Evolutionary conservation across 2,329 filamentous ascomycete genomes (phyloP), one percentile per base, ranked within the genome.

Genomic region (Tolypocladium tundrense): DNA sequence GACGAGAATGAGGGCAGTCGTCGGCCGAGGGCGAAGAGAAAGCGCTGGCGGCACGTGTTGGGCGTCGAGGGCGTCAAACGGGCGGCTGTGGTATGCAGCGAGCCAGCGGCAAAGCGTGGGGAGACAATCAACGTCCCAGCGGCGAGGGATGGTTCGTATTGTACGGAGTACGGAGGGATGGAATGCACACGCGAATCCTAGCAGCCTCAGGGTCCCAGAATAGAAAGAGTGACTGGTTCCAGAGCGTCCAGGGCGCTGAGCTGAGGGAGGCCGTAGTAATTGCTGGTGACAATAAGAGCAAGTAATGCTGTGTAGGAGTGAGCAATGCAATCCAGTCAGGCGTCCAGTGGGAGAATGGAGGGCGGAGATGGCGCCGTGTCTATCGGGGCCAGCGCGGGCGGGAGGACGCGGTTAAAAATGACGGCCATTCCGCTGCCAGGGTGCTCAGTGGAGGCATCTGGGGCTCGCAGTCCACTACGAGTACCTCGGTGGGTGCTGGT

Each of bases 371-470:
- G 43, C 27, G n/a, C 24, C 27, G 48, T 19, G 27, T 50, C 45
- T 33, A 50, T 33, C 27, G 27, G 45, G 19, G 10, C 10, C 10
- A 37, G 48, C 31, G 9, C 33, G 19, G 56, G 56, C 27, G 57
- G 57, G 58, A 55, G 62, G 57, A 60, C 59, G 62, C 58, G 53
- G 60, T 59, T 59, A 56, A 60, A 58, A 60, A 56, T 58, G 54
- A 54, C 57, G 16, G 60, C 60, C 59, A 61, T 62, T 62, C 60
- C 62, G 57, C 45, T 33, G 48, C 48, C 48, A 51, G 4, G 19
- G 48, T 4, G 48, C 31, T 11, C 27, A 35, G 48, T 21, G 48
- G 48, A 51, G 48, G 48, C 45, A 4, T 7, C 45, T 19, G 21
- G 41, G 41, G n/a, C 43, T 31, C 27, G 4, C 27, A 31, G 27